Conservation (phyloP, 2,329 filamentous ascomycete genomes). For the Claviceps cyperi region DNA sequence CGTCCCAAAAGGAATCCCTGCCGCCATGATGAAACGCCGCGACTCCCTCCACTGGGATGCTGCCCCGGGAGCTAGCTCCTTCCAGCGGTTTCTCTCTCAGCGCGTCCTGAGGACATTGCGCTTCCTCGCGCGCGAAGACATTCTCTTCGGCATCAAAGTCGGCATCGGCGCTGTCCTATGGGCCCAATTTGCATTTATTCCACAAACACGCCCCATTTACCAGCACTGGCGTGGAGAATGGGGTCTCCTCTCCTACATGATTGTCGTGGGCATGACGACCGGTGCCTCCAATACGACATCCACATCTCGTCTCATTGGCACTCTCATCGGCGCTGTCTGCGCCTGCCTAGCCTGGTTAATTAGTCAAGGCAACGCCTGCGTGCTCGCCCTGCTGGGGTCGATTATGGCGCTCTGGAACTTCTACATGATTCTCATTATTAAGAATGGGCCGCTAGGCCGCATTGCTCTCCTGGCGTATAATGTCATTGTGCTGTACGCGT, state of each 20-base stretch:
- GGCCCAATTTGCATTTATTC: constrained; percentile 77
- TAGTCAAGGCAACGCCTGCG: constrained; percentile 56
- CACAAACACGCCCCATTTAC: constrained; percentile 64
- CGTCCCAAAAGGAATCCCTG: constrained; percentile 40
- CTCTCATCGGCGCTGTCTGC: constrained; percentile 61
- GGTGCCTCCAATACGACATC: constrained; percentile 92
- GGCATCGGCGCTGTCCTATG: constrained; percentile 80
- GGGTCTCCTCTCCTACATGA: constrained; percentile 93
- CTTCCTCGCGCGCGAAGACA: constrained; percentile 38
- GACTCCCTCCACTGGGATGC: constrained; percentile 43
- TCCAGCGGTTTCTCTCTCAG: constrained; percentile 32
- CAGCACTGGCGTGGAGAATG: constrained; percentile 88
- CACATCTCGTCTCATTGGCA: constrained; percentile 73
- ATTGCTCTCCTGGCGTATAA: constrained; percentile 96
- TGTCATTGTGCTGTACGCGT: constrained; percentile 84
- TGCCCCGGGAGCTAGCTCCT: constrained; percentile 29
- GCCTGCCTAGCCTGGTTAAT: constrained; percentile 68
- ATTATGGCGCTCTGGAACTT: constrained; percentile 71
- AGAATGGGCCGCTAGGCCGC: constrained; percentile 78
- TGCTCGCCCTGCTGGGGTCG: constrained; percentile 71
- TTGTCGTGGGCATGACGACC: constrained; percentile 95
- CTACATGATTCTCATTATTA: constrained; percentile 72
- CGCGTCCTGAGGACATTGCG: constrained; percentile 29
- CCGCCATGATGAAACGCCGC: constrained; percentile 34
- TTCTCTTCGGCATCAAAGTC: constrained; percentile 79